Percentiles rank a stretch among this genome's conserved stretches.
Evolutionary conservation across 164 flowering plant genomes (phyloP).

Genomic region (Warburgia ugandensis): DNA sequence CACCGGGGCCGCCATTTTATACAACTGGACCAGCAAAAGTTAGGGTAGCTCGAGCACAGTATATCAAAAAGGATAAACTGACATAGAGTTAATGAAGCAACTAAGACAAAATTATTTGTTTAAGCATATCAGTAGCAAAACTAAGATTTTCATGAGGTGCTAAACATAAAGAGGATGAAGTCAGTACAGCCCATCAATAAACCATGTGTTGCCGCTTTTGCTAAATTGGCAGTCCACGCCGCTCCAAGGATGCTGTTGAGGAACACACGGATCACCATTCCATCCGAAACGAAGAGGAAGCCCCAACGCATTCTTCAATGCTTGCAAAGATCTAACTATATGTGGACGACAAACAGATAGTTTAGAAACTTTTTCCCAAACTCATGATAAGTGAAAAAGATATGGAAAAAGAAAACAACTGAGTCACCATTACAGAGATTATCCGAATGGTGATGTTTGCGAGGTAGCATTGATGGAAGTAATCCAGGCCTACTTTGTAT

Average conservation of each 20-base stretch:
- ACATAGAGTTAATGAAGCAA: too few relatives aligned
- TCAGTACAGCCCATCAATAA: slow-evolving; percentile 93
- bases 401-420: neutral
- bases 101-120: too few relatives aligned
- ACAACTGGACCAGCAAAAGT: too few relatives aligned
- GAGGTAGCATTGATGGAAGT: too few relatives aligned
- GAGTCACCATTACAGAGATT: too few relatives aligned
- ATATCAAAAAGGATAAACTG: too few relatives aligned
- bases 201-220: slow-evolving; percentile 39
- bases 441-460: too few relatives aligned
- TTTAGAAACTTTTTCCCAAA: slow-evolving; percentile 6
- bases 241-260: slow-evolving; percentile 97
- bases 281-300: slow-evolving; percentile 93
- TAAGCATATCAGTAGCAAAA: too few relatives aligned
- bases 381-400: neutral
- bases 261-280: slow-evolving; percentile 99
- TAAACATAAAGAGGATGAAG: slow-evolving; percentile 11
- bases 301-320: slow-evolving; percentile 56
- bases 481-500: too few relatives aligned
- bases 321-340: slow-evolving; percentile 69
- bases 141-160: neutral
- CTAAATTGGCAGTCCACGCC: slow-evolving; percentile 89
- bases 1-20: too few relatives aligned
- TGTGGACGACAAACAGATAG: slow-evolving; percentile 7
- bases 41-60: too few relatives aligned